Base-by-base conservation (phyloP, 179 eudicot genomes). In the Heliamphora ciliata region DNA sequence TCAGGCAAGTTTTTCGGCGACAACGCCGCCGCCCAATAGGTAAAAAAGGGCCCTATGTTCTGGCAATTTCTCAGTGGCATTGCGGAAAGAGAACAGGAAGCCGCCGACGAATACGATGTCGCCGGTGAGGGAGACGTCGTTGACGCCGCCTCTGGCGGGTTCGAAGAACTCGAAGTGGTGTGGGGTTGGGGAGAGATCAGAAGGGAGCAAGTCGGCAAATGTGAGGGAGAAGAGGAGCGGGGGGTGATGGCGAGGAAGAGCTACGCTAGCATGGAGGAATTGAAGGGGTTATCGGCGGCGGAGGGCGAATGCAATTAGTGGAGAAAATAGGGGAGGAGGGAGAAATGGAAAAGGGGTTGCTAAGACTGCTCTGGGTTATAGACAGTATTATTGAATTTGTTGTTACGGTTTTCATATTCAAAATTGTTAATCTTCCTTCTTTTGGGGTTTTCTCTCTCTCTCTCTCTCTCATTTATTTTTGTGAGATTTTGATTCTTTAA, bases 21-120 rank as follows among this genome's bases (percentile, higher is more conserved):
- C 59, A 2, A 66, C 80, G 40, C 0, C 40, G 40, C 40, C 40
- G 40, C 40, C 40, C 3, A 80, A 5, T 31, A 81, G 85, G 83
- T 56, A 87, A 74, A 88, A 83, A 81, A 81, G 84, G 88, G 86
- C 77, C 74, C 84, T 94, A 94, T 46, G 84, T 79, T 82, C 55
- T 94, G 80, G 87, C 15, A 97, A 95, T 81, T 93, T 95, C 81
- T 83, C 91, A 4, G 77, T 90, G 6, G 89, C 76, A 21, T 8
- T 87, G 81, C 86, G 92, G 85, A 97, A 97, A 80, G 99, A 94
- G 88, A 94, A 94, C 52, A 80, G 92, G 78, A 90, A 80, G 82
- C 98, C 98, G 54, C 63, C 81, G 47, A 83, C 78, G 81, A 81
- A 75, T 9, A 17, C 55, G 71, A 52, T 75, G 81, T 83, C 86